These are phyloP conservation scores for Cercospora sp. DNA, from an alignment of 2,329 filamentous ascomycete species.

Conservation along the genomic window DNA sequence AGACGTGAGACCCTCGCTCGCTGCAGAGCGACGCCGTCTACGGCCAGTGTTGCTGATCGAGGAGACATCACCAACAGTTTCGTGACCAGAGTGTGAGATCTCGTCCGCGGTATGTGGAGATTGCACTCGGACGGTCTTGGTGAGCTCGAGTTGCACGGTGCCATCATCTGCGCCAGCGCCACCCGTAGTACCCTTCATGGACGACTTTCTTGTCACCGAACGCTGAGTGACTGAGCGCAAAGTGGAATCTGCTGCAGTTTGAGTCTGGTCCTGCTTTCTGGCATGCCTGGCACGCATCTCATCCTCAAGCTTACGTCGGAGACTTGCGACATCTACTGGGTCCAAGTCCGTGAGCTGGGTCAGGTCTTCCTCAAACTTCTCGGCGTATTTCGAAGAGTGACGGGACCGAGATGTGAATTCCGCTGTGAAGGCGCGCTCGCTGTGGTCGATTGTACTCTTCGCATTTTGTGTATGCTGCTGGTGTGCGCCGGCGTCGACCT, in stretches of 20 bases:
- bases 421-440: background rate
- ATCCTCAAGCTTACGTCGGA: constrained; percentile 58
- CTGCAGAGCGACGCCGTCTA: constrained; percentile 49
- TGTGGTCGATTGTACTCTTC: background rate
- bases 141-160: constrained; percentile 36
- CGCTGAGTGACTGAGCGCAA: constrained; percentile 42
- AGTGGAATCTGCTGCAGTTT: constrained; percentile 42
- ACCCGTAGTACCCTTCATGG: constrained; percentile 53
- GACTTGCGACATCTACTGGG: constrained; percentile 52
- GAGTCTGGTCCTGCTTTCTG: constrained; percentile 4
- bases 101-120: constrained; percentile 39
- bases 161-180: constrained; percentile 36
- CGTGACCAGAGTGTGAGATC: constrained; percentile 32
- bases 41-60: constrained; percentile 50
- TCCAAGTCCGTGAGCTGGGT: constrained; percentile 59
- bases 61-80: constrained; percentile 44
- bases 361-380: constrained; percentile 39
- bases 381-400: constrained; percentile 10
- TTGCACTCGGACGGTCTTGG: constrained; percentile 40
- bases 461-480: background rate
- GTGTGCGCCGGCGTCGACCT: background rate
- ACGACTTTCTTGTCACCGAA: constrained; percentile 54
- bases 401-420: constrained; percentile 13
- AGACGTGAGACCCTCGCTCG: constrained; percentile 56
- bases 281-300: constrained; percentile 39